A percentile compares a stretch with the other conserved stretches of the same genome.
These are phyloP conservation scores for Camellia lanceoleosa DNA, from an alignment of 148 eudicot species.

Conservation along the genomic window DNA sequence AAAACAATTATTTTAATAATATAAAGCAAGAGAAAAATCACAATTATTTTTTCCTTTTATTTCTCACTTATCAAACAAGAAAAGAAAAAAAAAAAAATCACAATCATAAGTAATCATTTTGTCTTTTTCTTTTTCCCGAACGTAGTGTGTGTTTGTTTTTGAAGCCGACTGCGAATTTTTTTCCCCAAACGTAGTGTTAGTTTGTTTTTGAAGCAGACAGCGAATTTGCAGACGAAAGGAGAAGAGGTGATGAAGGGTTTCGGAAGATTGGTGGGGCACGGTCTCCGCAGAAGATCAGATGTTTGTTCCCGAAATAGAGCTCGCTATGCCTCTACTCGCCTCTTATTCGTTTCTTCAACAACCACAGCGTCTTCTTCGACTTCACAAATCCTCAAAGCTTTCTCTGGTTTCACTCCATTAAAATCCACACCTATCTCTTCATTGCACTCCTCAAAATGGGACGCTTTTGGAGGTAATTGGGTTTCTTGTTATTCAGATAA, in stretches of 20 bases:
- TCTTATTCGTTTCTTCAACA: background rate
- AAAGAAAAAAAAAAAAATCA: too few relatives aligned
- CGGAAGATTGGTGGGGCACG: slow-evolving; percentile 16
- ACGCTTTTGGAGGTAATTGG: slow-evolving; percentile 13
- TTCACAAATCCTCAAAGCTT: background rate
- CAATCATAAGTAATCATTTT: too few relatives aligned
- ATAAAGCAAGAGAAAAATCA: too few relatives aligned
- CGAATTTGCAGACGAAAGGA: background rate
- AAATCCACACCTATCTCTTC: background rate
- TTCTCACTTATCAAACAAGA: too few relatives aligned
- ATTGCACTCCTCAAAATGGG: slow-evolving; percentile 9
- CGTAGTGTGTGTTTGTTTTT: too few relatives aligned
- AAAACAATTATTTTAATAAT: too few relatives aligned
- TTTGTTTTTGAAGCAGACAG: background rate
- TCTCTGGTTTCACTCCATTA: background rate
- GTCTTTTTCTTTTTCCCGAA: too few relatives aligned
- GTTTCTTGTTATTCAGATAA: background rate
- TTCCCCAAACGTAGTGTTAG: too few relatives aligned
- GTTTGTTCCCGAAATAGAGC: background rate
- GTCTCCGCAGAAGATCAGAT: slow-evolving; percentile 2
- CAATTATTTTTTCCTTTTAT: too few relatives aligned
- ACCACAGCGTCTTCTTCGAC: background rate
- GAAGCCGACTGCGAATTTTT: too few relatives aligned
- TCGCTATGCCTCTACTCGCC: background rate
- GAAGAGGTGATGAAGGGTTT: slow-evolving; percentile 16